These are phyloP conservation scores for Elymus sibiricus DNA, from an alignment of 176 grass and related monocot genomes.

Conservation along the genomic window DNA sequence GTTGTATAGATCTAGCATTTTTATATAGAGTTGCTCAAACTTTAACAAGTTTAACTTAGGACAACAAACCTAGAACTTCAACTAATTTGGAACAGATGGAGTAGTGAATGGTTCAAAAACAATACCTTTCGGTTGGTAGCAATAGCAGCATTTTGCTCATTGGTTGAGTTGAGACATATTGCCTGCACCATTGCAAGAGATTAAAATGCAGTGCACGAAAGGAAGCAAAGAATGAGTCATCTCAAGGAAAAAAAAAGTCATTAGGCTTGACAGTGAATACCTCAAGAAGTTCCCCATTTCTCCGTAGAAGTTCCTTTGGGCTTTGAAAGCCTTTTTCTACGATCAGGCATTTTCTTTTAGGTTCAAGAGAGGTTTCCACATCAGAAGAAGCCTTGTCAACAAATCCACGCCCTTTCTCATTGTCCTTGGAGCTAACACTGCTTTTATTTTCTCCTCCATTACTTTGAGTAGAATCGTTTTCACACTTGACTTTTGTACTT, in stretches of 20 bases:
- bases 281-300: constrained; percentile 94
- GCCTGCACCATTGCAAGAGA: constrained; percentile 49
- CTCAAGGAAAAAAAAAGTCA: not conserved
- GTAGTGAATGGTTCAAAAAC: constrained; percentile 8
- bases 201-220: constrained; percentile 26
- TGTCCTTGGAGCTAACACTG: constrained; percentile 12
- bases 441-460: constrained; percentile 33
- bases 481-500: constrained; percentile 31
- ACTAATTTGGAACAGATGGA: not conserved
- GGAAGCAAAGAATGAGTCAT: constrained; percentile 20
- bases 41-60: not conserved
- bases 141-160: constrained; percentile 75
- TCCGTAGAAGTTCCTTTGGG: constrained; percentile 74
- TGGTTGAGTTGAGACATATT: constrained; percentile 78
- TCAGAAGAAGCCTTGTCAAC: constrained; percentile 4
- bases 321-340: constrained; percentile 49
- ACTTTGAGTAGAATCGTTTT: constrained; percentile 30
- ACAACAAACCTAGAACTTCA: not conserved
- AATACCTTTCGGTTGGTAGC: constrained; percentile 88
- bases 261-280: constrained; percentile 43
- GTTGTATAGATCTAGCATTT: not conserved
- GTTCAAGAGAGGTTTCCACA: constrained; percentile 43
- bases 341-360: constrained; percentile 50
- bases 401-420: constrained; percentile 11
- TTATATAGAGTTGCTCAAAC: not conserved